A percentile compares a stretch with the other conserved stretches of the same genome.
phyloP scores from a whole-genome alignment of 306 rosid genomes.

The Gastrolobium villosum region DNA sequence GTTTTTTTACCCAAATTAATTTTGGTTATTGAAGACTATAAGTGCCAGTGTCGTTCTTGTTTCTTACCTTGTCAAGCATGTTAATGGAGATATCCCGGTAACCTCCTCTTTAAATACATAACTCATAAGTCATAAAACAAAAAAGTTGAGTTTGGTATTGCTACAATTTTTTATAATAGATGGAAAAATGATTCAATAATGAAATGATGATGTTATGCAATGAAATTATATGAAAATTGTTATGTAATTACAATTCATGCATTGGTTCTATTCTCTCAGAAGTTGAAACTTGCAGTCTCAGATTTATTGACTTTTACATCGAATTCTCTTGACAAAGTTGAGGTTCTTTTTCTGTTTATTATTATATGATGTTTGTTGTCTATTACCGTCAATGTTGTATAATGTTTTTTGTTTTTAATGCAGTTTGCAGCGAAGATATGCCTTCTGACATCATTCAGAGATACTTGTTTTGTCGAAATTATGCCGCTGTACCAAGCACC shows the following conservation, averaged over 20 bases:
- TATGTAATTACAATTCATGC: background rate
- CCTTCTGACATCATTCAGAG: slow-evolving; percentile 91
- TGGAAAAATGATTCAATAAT: slow-evolving; percentile 2
- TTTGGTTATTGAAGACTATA: slow-evolving; percentile 10
- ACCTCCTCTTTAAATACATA: slow-evolving; percentile 9
- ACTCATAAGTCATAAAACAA: background rate
- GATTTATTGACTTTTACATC: slow-evolving; percentile 19
- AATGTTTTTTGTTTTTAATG: slow-evolving; percentile 47
- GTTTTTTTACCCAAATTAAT: background rate
- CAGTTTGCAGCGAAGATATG: slow-evolving; percentile 92
- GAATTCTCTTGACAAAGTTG: slow-evolving; percentile 20
- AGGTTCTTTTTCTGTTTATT: background rate
- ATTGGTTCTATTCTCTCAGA: background rate
- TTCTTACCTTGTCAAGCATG: slow-evolving; percentile 2
- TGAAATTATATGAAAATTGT: background rate
- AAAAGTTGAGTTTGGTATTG: background rate
- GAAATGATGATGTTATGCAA: slow-evolving; percentile 12
- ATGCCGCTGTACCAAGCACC: slow-evolving; percentile 70
- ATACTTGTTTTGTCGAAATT: slow-evolving; percentile 86
- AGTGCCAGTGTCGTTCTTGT: background rate
- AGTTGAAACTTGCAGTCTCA: background rate
- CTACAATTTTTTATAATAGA: background rate
- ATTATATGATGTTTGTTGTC: slow-evolving; percentile 26
- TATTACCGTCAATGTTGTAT: background rate
- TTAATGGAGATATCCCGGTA: background rate